Conservation (phyloP, 208 protist species). For the Crithidia sp. region DNA sequence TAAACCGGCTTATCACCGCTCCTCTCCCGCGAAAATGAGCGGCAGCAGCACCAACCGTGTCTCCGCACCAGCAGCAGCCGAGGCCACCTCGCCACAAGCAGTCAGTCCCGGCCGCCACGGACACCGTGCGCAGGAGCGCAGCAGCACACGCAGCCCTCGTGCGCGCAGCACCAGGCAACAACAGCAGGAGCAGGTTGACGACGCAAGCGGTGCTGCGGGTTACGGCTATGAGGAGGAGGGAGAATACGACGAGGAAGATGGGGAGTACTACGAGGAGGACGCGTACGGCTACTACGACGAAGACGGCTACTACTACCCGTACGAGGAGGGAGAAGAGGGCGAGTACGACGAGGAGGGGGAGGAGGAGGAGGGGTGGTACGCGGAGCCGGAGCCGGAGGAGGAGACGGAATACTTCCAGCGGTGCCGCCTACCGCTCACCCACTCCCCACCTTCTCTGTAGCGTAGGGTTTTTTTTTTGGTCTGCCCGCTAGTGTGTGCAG, state of each 20-base stretch:
- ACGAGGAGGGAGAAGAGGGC: conserved; percentile 32
- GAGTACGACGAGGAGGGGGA: conserved; percentile 28
- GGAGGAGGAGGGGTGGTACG: conserved; percentile 4
- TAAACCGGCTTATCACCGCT: not conserved
- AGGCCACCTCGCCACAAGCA: not conserved
- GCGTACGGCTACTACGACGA: conserved; percentile 46
- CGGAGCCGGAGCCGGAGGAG: conserved; percentile 29
- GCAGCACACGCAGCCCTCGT: not conserved
- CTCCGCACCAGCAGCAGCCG: not conserved
- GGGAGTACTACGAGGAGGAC: conserved; percentile 34
- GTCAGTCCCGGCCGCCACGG: conserved; percentile 2
- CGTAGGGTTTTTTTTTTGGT: not conserved
- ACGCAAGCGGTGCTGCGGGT: too few relatives aligned
- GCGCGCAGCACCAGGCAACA: not conserved
- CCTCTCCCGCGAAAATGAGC: not conserved
- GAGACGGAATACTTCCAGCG: conserved; percentile 31
- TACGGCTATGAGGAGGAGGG: not conserved
- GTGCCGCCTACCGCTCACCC: conserved; percentile 39
- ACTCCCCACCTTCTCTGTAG: conserved; percentile 59
- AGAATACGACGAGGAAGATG: conserved; percentile 21
- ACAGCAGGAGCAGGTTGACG: too few relatives aligned
- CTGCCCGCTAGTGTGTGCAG: too few relatives aligned
- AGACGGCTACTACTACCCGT: conserved; percentile 37
- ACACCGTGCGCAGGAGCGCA: not conserved
- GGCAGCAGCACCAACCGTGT: not conserved